These are phyloP conservation scores for Saccharomycopsis schoenii DNA, from an alignment of 805 yeast species.

Conservation along the genomic window DNA sequence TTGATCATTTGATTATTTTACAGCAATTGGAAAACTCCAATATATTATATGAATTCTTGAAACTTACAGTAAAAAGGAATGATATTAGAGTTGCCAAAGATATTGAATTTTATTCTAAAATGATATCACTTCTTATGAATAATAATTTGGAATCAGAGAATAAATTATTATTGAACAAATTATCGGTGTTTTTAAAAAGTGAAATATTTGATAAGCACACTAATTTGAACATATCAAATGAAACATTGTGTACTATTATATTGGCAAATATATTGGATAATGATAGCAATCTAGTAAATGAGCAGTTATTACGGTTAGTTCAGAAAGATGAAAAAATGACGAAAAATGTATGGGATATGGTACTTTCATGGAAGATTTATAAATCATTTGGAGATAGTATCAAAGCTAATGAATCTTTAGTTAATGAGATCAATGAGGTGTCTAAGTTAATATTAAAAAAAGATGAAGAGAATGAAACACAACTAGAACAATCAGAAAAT, in stretches of 20 bases:
- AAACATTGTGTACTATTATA: neutral
- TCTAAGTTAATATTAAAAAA: neutral
- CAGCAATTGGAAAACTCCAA: constrained; percentile 1
- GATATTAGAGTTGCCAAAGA: neutral
- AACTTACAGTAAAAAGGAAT: neutral
- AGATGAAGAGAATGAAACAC: neutral
- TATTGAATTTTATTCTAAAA: neutral
- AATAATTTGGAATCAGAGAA: neutral
- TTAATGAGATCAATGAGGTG: constrained; percentile 1
- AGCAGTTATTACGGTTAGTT: neutral
- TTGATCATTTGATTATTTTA: neutral
- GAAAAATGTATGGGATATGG: constrained; percentile 8
- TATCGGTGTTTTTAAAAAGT: neutral
- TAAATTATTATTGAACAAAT: neutral
- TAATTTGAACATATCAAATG: neutral
- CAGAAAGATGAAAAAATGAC: neutral
- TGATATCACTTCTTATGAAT: neutral
- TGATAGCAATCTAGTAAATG: constrained; percentile 1
- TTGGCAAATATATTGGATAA: neutral
- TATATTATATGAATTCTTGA: neutral
- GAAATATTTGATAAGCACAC: neutral
- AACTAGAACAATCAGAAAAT: neutral
- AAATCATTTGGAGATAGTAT: constrained; percentile 6
- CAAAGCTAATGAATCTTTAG: neutral
- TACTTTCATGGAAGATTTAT: constrained; percentile 12